phyloP scores from a whole-genome alignment of 192 early-diverging fungal genomes.

The Pilobolus umbonatus region DNA sequence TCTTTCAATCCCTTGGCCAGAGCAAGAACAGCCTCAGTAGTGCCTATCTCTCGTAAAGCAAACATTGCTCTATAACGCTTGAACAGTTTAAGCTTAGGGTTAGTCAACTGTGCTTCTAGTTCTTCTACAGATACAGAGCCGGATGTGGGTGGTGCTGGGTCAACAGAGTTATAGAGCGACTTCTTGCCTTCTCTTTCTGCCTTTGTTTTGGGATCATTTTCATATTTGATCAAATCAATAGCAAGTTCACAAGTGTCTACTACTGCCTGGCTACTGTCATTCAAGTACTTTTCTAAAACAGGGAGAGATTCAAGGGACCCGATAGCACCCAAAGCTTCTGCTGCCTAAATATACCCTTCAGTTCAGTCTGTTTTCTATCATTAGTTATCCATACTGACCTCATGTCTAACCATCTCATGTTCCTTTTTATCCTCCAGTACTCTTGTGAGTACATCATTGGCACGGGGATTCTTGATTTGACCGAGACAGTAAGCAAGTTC shows the following conservation, averaged over 20 bases:
- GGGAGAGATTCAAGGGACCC: conserved; percentile 62
- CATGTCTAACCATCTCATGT: conserved; percentile 96
- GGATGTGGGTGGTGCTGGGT: conserved; percentile 82
- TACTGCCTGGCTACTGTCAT: conserved; percentile 65
- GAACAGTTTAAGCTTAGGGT: conserved; percentile 74
- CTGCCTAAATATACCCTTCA: conserved; percentile 50
- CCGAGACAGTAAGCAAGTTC: conserved; percentile 96
- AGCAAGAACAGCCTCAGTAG: conserved; percentile 74
- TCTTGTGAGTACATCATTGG: conserved; percentile 60
- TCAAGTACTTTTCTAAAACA: conserved; percentile 70
- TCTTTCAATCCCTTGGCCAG: conserved; percentile 82
- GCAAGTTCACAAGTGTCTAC: conserved; percentile 90
- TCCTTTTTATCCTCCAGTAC: conserved; percentile 67
- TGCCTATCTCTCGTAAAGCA: conserved; percentile 83
- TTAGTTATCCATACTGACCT: conserved; percentile 39
- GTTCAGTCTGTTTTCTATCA: not conserved
- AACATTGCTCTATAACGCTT: conserved; percentile 95
- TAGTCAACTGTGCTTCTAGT: conserved; percentile 59
- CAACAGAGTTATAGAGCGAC: conserved; percentile 72
- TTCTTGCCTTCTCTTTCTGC: conserved; percentile 36
- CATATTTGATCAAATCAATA: conserved; percentile 79
- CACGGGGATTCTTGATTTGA: conserved; percentile 83
- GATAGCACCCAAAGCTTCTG: conserved; percentile 94
- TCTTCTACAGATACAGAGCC: conserved; percentile 60
- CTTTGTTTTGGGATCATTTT: conserved; percentile 52